Percentiles rank a stretch among this genome's conserved stretches.
These are phyloP conservation scores for Umbelopsis sp. DNA, from an alignment of 192 early-diverging fungal genomes.

Conservation along the genomic window DNA sequence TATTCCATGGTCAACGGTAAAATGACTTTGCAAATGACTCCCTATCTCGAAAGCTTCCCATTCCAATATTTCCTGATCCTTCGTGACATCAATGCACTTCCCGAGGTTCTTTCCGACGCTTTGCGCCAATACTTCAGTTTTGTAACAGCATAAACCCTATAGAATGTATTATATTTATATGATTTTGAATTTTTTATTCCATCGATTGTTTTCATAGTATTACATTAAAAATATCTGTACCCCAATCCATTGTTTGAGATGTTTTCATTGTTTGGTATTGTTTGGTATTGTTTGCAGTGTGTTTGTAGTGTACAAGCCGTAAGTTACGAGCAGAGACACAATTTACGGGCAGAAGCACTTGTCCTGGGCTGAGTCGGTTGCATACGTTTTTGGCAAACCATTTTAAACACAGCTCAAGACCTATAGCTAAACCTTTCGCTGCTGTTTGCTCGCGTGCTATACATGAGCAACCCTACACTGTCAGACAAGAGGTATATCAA, in stretches of 20 bases:
- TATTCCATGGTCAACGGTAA: slow-evolving; percentile 70
- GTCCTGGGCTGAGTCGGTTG: no score
- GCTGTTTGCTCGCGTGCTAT: not conserved
- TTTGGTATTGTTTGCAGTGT: not conserved
- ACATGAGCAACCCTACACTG: slow-evolving; percentile 5
- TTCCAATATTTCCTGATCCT: slow-evolving; percentile 97
- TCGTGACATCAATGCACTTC: slow-evolving; percentile 84
- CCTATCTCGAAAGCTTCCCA: slow-evolving; percentile 96
- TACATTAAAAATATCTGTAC: not conserved
- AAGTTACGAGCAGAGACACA: no score
- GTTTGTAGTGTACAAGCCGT: no score
- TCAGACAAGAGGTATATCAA: not conserved
- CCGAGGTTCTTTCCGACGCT: slow-evolving; percentile 89
- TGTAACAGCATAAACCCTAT: slow-evolving; percentile 47
- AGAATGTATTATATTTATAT: not conserved
- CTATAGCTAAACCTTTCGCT: no score
- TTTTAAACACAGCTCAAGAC: no score
- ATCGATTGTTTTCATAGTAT: no score
- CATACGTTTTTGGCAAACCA: no score
- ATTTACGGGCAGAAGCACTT: no score
- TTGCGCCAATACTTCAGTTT: slow-evolving; percentile 95
- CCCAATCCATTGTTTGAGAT: not conserved
- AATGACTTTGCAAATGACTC: slow-evolving; percentile 68
- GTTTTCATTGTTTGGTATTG: not conserved
- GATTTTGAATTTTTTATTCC: not conserved